These are phyloP conservation scores for Fusarium scirpi DNA, from an alignment of 2,329 filamentous ascomycete genomes.

Conservation along the genomic window DNA sequence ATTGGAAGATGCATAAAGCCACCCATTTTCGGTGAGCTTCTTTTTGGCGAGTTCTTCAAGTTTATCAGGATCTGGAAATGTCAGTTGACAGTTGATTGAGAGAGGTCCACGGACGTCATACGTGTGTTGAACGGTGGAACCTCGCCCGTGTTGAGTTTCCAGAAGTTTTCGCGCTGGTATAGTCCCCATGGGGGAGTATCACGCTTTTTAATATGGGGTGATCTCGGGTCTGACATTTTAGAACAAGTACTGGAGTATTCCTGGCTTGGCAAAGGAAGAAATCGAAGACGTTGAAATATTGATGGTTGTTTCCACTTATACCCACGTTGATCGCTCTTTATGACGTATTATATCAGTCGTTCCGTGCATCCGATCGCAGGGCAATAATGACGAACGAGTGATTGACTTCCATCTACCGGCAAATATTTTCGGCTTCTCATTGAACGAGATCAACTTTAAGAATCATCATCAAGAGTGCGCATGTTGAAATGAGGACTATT, in stretches of 20 bases:
- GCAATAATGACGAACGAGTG: conserved; percentile 11
- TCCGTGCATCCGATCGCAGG: neutral
- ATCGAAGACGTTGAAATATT: accelerated
- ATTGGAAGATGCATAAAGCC: conserved; percentile 17
- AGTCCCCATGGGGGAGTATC: conserved; percentile 16
- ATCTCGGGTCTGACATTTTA: conserved; percentile 7
- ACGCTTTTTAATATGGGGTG: conserved; percentile 3
- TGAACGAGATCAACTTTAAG: too few relatives aligned
- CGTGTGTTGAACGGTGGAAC: conserved; percentile 19
- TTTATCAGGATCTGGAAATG: neutral
- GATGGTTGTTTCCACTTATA: conserved; percentile 1
- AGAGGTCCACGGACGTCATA: neutral
- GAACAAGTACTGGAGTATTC: accelerated
- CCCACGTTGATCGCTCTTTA: neutral
- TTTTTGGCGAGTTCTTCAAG: conserved; percentile 11
- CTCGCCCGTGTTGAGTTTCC: conserved; percentile 8
- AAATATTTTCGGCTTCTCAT: neutral
- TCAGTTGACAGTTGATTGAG: neutral
- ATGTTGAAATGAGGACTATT: neutral
- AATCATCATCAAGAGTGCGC: neutral
- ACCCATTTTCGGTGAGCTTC: conserved; percentile 15
- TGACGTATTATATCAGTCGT: neutral
- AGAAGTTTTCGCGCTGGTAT: conserved; percentile 22
- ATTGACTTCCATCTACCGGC: neutral
- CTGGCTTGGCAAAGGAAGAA: neutral